These are phyloP conservation scores for Phaeotremella skinneri DNA, from an alignment of 768 basidiomycete genomes.

Conservation along the genomic window DNA sequence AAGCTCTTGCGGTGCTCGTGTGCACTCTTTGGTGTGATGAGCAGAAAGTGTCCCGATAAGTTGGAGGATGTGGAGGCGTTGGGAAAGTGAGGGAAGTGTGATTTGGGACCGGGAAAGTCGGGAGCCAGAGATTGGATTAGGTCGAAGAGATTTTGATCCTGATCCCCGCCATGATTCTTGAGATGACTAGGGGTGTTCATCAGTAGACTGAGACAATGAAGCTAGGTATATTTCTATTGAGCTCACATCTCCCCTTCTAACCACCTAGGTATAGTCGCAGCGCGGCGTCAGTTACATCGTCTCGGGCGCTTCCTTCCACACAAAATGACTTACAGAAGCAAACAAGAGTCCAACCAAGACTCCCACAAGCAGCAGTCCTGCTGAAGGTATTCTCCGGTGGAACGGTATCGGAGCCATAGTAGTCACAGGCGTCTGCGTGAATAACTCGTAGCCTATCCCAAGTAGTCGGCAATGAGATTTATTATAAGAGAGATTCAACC, in stretches of 20 bases:
- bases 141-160: constrained; percentile 32
- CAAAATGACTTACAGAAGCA: constrained; percentile 36
- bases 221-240: no score
- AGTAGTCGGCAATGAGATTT: no score
- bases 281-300: neutral
- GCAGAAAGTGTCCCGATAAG: constrained; percentile 82
- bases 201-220: no score
- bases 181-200: constrained; percentile 16
- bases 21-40: constrained; percentile 91
- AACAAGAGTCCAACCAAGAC: constrained; percentile 47
- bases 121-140: constrained; percentile 35
- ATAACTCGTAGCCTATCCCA: neutral
- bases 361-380: constrained; percentile 44
- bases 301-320: constrained; percentile 14
- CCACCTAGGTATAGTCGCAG: constrained; percentile 22
- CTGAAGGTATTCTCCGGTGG: constrained; percentile 43
- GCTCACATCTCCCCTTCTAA: constrained; percentile 42
- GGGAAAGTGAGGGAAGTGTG: constrained; percentile 70
- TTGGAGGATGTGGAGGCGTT: constrained; percentile 80
- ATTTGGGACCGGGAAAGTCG: constrained; percentile 41
- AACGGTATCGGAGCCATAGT: constrained; percentile 23
- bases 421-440: neutral
- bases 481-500: no score
- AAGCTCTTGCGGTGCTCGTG: constrained; percentile 73
- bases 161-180: constrained; percentile 36